Evolutionary conservation across 2,329 filamentous ascomycete genomes (phyloP).

Genomic region (Chalara sp.): DNA sequence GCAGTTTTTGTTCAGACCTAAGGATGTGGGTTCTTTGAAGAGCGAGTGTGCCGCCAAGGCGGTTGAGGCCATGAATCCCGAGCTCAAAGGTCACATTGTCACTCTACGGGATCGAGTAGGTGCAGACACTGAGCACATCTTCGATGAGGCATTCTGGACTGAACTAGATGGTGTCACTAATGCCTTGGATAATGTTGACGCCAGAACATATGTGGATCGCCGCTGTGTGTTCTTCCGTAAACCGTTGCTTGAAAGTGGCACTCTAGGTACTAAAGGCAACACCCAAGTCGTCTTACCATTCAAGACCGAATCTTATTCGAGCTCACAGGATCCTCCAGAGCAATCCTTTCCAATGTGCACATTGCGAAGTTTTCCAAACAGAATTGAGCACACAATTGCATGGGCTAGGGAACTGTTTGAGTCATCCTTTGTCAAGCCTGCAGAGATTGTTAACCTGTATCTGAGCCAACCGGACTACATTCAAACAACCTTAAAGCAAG

Average conservation of each 20-base stretch:
- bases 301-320: slow-evolving; percentile 94
- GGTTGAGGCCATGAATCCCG: slow-evolving; percentile 94
- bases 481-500: slow-evolving; percentile 79
- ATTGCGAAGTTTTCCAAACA: slow-evolving; percentile 92
- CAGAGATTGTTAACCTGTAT: slow-evolving; percentile 91
- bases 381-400: slow-evolving; percentile 96
- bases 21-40: slow-evolving; percentile 94
- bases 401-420: slow-evolving; percentile 97
- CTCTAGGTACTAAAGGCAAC: slow-evolving; percentile 97
- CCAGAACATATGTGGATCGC: slow-evolving; percentile 90
- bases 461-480: slow-evolving; percentile 88
- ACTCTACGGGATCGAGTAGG: slow-evolving; percentile 86
- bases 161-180: slow-evolving; percentile 88
- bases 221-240: slow-evolving; percentile 98
- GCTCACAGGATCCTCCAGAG: slow-evolving; percentile 94
- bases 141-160: slow-evolving; percentile 91
- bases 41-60: slow-evolving; percentile 87
- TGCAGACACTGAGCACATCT: slow-evolving; percentile 84
- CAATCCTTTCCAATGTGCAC: slow-evolving; percentile 99
- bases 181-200: slow-evolving; percentile 94
- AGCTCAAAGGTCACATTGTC: slow-evolving; percentile 78
- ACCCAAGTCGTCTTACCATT: slow-evolving; percentile 90
- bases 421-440: slow-evolving; percentile 84
- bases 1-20: slow-evolving; percentile 90
- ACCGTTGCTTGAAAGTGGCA: slow-evolving; percentile 91